Percentiles rank a stretch among this genome's conserved stretches.
Conservation (phyloP, 2,329 filamentous ascomycete genomes). For the Escovopsis sp. region DNA sequence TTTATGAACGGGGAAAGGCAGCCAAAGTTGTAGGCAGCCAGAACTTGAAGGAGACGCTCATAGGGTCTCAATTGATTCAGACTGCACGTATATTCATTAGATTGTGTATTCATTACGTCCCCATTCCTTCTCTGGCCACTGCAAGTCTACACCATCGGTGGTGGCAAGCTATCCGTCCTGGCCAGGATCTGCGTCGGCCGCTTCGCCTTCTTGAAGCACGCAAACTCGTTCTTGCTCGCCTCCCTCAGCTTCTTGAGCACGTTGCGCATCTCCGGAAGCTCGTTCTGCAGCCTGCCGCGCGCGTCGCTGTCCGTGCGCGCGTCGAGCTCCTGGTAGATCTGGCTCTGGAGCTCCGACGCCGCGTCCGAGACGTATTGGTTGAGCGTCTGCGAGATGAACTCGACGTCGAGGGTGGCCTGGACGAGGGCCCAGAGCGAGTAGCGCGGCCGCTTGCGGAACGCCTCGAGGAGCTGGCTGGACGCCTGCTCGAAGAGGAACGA, state of each 20-base stretch:
- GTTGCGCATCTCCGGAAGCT: conserved; percentile 78
- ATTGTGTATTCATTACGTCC: too few species aligned
- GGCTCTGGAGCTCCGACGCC: conserved; percentile 66
- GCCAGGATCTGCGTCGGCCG: conserved; percentile 20
- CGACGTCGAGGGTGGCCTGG: conserved; percentile 94
- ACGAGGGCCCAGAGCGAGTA: conserved; percentile 76
- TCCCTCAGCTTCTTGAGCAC: conserved; percentile 75
- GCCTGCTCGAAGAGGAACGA: conserved; percentile 76
- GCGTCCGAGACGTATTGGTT: conserved; percentile 77
- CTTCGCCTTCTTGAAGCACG: conserved; percentile 61
- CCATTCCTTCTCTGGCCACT: too few species aligned
- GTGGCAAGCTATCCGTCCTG: conserved; percentile 18
- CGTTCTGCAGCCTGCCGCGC: conserved; percentile 62
- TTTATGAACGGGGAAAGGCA: too few species aligned
- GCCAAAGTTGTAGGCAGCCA: too few species aligned
- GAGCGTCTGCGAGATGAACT: conserved; percentile 90
- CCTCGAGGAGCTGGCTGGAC: conserved; percentile 64
- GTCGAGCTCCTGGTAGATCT: conserved; percentile 87
- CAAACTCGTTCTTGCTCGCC: conserved; percentile 71
- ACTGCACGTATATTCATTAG: too few species aligned
- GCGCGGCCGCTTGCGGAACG: conserved; percentile 52
- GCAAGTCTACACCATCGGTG: conserved; percentile 8
- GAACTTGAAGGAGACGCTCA: too few species aligned
- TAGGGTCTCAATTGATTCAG: too few species aligned
- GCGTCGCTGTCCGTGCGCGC: conserved; percentile 79